phyloP scores from a whole-genome alignment of 2,329 filamentous ascomycete species.

The Stemphylium vesicarium region DNA sequence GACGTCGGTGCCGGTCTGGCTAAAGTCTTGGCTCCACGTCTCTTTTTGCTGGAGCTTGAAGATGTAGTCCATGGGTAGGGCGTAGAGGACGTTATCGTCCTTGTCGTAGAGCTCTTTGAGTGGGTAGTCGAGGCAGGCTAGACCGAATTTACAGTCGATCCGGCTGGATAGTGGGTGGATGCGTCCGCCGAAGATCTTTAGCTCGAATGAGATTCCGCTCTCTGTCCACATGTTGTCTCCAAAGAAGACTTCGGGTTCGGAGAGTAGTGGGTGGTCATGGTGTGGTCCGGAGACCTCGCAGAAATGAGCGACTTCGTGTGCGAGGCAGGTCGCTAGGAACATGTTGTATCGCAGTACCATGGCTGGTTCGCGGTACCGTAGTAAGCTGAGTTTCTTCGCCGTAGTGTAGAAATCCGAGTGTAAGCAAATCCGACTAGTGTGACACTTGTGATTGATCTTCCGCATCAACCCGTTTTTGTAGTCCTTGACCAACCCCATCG shows the following conservation, averaged over 20 bases:
- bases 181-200: slow-evolving; percentile 48
- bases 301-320: slow-evolving; percentile 51
- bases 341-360: slow-evolving; percentile 52
- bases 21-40: slow-evolving; percentile 47
- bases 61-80: slow-evolving; percentile 50
- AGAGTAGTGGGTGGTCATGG: slow-evolving; percentile 44
- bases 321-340: slow-evolving; percentile 47
- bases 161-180: slow-evolving; percentile 48
- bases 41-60: slow-evolving; percentile 46
- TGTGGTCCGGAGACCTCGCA: slow-evolving; percentile 48
- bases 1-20: slow-evolving; percentile 23
- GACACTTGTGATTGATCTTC: slow-evolving; percentile 45
- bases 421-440: slow-evolving; percentile 47
- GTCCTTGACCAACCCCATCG: slow-evolving; percentile 47
- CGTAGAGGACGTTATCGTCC: slow-evolving; percentile 47
- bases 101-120: slow-evolving; percentile 46
- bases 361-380: slow-evolving; percentile 48
- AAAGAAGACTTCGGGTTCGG: slow-evolving; percentile 48
- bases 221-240: slow-evolving; percentile 50
- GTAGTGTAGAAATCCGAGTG: slow-evolving; percentile 51
- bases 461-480: slow-evolving; percentile 47
- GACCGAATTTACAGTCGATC: slow-evolving; percentile 48
- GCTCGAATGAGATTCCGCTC: slow-evolving; percentile 49
- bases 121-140: slow-evolving; percentile 46
- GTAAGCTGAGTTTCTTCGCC: slow-evolving; percentile 46